A percentile compares a stretch with the other conserved stretches of the same genome.
phyloP scores from a whole-genome alignment of 306 rosid species.

The Cucurbita moschata region DNA sequence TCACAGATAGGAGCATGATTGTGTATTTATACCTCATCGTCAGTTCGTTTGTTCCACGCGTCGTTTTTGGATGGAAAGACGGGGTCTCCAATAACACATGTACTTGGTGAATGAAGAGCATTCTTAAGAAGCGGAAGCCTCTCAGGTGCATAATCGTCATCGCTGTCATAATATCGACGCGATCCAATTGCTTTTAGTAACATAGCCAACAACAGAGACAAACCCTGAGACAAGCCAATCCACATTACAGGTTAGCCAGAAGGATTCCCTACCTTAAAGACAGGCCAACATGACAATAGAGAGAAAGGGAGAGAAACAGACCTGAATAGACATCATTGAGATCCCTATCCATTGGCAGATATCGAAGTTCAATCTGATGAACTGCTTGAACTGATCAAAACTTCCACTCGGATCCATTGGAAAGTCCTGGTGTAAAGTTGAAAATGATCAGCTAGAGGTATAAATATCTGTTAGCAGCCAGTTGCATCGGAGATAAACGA shows the following conservation, averaged over 20 bases:
- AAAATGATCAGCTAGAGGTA: conserved; percentile 1
- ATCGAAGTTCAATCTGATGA: conserved; percentile 41
- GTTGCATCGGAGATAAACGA: background rate
- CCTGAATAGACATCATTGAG: conserved; percentile 53
- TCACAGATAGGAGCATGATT: background rate
- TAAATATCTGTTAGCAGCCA: background rate
- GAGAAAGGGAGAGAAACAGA: conserved; percentile 8
- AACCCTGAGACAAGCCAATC: conserved; percentile 27
- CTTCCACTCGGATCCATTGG: conserved; percentile 56
- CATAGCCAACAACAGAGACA: conserved; percentile 61
- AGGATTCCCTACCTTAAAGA: background rate
- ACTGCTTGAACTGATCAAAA: conserved; percentile 48
- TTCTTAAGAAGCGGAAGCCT: conserved; percentile 54
- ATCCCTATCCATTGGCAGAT: conserved; percentile 70
- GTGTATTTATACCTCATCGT: conserved; percentile 28
- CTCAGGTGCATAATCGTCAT: conserved; percentile 51
- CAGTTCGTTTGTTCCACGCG: conserved; percentile 26
- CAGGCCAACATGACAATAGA: background rate
- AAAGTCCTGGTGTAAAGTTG: conserved; percentile 45
- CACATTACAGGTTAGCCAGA: background rate
- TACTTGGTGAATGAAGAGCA: conserved; percentile 29
- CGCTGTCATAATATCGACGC: conserved; percentile 53
- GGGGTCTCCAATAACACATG: conserved; percentile 46
- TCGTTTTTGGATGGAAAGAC: conserved; percentile 33
- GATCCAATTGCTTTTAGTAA: conserved; percentile 71